Percentiles rank a stretch among this genome's conserved stretches.
These are phyloP conservation scores for Russula abietina DNA, from an alignment of 768 basidiomycete genomes.

Conservation along the genomic window DNA sequence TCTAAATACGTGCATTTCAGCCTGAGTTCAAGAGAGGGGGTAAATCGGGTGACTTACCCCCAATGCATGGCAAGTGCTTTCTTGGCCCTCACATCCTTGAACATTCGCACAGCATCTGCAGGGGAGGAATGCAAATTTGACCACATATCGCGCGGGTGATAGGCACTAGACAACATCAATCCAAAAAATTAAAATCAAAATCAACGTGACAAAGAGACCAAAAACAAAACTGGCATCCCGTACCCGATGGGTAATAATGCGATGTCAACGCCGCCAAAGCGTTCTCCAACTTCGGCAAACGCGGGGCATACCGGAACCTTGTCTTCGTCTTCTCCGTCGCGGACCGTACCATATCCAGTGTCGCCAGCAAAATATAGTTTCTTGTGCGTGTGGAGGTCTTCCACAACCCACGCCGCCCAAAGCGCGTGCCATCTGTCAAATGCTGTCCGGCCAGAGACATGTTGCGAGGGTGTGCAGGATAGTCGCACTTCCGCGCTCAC, in stretches of 20 bases:
- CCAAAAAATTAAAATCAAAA: neutral
- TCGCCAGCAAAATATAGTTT: slow-evolving; percentile 65
- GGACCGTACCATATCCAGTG: slow-evolving; percentile 53
- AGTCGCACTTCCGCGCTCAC: slow-evolving; percentile 37
- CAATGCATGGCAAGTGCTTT: slow-evolving; percentile 66
- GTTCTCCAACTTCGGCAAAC: slow-evolving; percentile 63
- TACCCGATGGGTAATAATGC: slow-evolving; percentile 69
- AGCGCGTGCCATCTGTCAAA: slow-evolving; percentile 51
- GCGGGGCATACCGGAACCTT: slow-evolving; percentile 60
- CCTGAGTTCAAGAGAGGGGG: neutral
- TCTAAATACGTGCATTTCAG: slow-evolving; percentile 28
- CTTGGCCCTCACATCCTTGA: slow-evolving; percentile 55
- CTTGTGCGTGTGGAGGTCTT: slow-evolving; percentile 43
- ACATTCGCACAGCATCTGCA: slow-evolving; percentile 60
- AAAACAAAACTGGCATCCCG: slow-evolving; percentile 21
- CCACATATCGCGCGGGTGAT: slow-evolving; percentile 49
- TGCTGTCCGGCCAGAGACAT: slow-evolving; percentile 47
- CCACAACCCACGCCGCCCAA: slow-evolving; percentile 63
- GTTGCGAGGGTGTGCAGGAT: slow-evolving; percentile 60
- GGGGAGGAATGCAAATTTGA: slow-evolving; percentile 61
- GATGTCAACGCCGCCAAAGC: slow-evolving; percentile 58
- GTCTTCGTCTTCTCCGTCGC: slow-evolving; percentile 42
- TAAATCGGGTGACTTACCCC: slow-evolving; percentile 39
- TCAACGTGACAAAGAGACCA: neutral
- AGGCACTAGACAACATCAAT: slow-evolving; percentile 45